Base-by-base conservation (phyloP, 768 basidiomycete genomes). In the Auriscalpium microsporum region DNA sequence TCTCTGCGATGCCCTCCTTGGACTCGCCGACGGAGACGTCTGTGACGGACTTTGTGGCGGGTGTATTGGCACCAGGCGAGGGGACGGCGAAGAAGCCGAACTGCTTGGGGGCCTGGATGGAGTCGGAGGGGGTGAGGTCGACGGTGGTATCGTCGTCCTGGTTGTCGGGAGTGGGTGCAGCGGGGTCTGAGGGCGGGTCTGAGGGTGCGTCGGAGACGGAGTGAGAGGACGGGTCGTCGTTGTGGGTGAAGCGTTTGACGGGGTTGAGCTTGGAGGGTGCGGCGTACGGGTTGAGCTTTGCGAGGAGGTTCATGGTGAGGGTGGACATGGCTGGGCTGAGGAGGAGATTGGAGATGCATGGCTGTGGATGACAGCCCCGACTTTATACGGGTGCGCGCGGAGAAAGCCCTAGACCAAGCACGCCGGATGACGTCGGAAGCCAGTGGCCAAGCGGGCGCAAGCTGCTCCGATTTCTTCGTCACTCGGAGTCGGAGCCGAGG, bases 1-100 rank as follows among this genome's bases (percentile, higher is more conserved):
- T 73, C 59, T 71, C 46, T 7, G 52, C 44, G 16, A 45, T n/a
- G 21, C 52, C 44, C 1, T 42, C 58, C 37, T 61, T 61, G 28
- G 56, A 58, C 6, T 51, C 60, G 14, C 48, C 44, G 8, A 55
- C 58, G 2, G 38, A 48, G 36, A 52, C 58, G 8, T 33, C 54
- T 42, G 54, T 53, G 8, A 58, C 13, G 4, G 28, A 28, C 28
- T 28, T 28, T 2, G 28, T 3, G 45, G 54, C 57, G 21, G 28
- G 21, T 28, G 45, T 53, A 14, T 9, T 13, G 4, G 16, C 47
- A 45, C 17, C 5, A 8, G 33, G 23, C 50, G 38, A 34, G 47
- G 19, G n/a, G 57, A 52, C 2, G 21, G 21, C 13, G 58, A 57
- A 11, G 52, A 13, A 28, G 28, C 28, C 28, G 28, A 28, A 28